Base-by-base conservation (phyloP, 768 basidiomycete genomes). In the Tubosaeta brunneosetosa region DNA sequence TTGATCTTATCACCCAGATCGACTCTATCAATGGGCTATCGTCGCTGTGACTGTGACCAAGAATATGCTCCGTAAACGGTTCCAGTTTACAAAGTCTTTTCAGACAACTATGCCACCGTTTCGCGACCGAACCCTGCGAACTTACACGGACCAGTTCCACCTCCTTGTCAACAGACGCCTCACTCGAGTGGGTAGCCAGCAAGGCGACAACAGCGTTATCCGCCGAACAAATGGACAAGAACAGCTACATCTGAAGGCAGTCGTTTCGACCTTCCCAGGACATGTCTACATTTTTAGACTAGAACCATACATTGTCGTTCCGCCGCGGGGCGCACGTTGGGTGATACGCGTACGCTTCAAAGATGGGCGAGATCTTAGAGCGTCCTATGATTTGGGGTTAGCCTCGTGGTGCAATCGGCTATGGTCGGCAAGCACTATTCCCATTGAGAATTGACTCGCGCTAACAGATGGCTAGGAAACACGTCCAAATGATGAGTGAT, bases 281-380 rank as follows among this genome's bases (percentile, higher is more conserved):
- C 11, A 19, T 11, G 61, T 31, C 31, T 65, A 13, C 46, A 44
- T 22, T 41, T 41, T 17, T 22, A 6, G 40, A 41, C 22, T 41
- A 19, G 25, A 42, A 26, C 4, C 12, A 8, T 2, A 14, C 25
- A 27, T 27, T 5, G 7, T 42, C 17, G 41, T 27, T 43, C 16
- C 26, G 26, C 42, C 25, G 25, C 25, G 26, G 25, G 26, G 25
- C 13, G 16, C 26, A 17, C 14, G 12, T n/a, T 16, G 25, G 14
- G 14, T 25, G 22, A 22, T 41, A 25, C 40, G 22, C 40, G 3
- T 41, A 6, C 44, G 29, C 69, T 0, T 60, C 71, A 43, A 67
- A 73, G 53, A 67, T 82, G 53, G 69, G 75, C 45, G 66, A 73
- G 16, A 66, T 85, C 80, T 6, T 29, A 4, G 9, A 29, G 6